Evolutionary conservation across 768 basidiomycete species (phyloP), one percentile per base, ranked within the genome.

Genomic region (Amanita jacksonii): DNA sequence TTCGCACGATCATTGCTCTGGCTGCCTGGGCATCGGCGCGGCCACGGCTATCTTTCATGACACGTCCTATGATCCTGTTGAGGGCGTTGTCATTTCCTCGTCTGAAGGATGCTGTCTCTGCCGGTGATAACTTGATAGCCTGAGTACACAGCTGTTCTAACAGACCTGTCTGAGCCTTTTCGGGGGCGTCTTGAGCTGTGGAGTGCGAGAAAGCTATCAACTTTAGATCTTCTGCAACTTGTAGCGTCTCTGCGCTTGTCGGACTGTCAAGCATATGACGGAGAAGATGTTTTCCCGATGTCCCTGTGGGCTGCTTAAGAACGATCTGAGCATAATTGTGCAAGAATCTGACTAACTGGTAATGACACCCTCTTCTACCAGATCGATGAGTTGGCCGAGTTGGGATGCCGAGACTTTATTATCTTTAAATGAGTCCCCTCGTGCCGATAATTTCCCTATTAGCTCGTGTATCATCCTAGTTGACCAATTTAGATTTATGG

Each of bases 401-500:
- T 86, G 80, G 8, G 57, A 61, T 0, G 70, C 62, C 4, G 80
- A 69, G 8, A 96, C 54, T 0, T 79, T 68, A 43, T 82, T 82
- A 6, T 77, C 67, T 28, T 59, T 77, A 27, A 76, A 72, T 15
- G 70, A 68, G 36, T 73, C 67, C 32, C 75, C 72, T 23, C 69
- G 64, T 2, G 70, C 68, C 1, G 81, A 65, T 2, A 97, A 69
- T 51, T 85, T 82, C 0, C 90, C 90, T 2, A 93, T 64, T 0
- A 96, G 69, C 48, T 93, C 88, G 47, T 98, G 87, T 3, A 79
- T 79, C 63, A 97, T 76, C 91, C 92, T 94, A 54, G 9, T 38
- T 38, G 28, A 16, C 30, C 22, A 49, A 8, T 38, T 38, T 33
- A 25, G 18, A 15, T 22, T 12, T 7, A 19, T 22, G 37, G 52